These are phyloP conservation scores for Litsea cubeba DNA, from an alignment of 164 flowering plant species.

Conservation along the genomic window DNA sequence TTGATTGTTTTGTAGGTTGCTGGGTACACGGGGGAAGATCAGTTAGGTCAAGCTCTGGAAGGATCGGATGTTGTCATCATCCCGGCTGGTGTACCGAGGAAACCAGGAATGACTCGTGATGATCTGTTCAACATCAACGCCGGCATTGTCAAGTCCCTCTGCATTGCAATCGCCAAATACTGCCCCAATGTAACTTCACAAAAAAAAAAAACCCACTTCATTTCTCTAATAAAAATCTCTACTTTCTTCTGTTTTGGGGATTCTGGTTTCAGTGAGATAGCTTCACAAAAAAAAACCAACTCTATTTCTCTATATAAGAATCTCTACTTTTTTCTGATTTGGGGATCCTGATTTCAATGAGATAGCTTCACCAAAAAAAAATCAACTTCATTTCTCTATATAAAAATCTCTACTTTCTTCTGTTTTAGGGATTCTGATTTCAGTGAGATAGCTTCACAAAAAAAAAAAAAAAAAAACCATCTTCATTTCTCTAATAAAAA, in stretches of 20 bases:
- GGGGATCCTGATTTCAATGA: too few species aligned
- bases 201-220: background rate
- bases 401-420: constrained; percentile 1
- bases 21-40: constrained; percentile 70
- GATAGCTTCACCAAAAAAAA: constrained; percentile 15
- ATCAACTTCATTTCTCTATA: background rate
- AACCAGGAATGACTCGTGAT: constrained; percentile 98
- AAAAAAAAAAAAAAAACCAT: too few species aligned
- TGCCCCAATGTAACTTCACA: constrained; percentile 64
- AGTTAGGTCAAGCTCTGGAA: constrained; percentile 70
- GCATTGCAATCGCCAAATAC: constrained; percentile 81
- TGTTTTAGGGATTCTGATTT: background rate
- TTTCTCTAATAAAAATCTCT: constrained; percentile 6
- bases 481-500: too few species aligned
- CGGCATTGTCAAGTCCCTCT: constrained; percentile 74
- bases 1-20: constrained; percentile 38
- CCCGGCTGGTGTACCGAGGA: constrained; percentile 96
- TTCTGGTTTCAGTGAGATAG: background rate
- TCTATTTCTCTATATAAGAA: too few species aligned
- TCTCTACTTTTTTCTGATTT: too few species aligned
- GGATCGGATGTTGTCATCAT: constrained; percentile 82
- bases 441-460: background rate
- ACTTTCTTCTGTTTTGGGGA: background rate
- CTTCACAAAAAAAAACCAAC: too few species aligned
- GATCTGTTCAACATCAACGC: constrained; percentile 97